These are phyloP conservation scores for Arthrobotrys musiformis DNA, from an alignment of 2,329 filamentous ascomycete genomes.

Conservation along the genomic window DNA sequence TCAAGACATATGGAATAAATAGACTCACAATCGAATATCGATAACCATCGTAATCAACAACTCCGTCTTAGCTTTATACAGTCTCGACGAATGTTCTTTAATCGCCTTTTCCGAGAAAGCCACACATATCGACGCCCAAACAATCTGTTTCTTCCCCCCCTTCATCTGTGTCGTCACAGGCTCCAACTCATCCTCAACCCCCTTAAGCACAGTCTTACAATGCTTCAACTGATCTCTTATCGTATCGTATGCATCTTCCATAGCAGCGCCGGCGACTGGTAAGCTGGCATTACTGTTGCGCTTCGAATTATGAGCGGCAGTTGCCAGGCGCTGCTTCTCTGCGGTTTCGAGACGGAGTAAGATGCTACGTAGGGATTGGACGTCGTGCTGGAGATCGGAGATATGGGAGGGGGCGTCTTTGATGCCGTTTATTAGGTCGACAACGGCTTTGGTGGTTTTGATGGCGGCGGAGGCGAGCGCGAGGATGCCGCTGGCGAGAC, in stretches of 20 bases:
- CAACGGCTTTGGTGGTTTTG: not conserved
- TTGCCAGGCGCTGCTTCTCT: not conserved
- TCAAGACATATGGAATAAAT: not conserved
- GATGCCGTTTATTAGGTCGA: slow-evolving; percentile 26
- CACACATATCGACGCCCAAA: slow-evolving; percentile 16
- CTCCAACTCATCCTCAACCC: slow-evolving; percentile 1
- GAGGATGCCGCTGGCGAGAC: slow-evolving; percentile 3
- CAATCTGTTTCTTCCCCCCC: not conserved
- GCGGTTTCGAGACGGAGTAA: not conserved
- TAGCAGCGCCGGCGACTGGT: too few relatives aligned
- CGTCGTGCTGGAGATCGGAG: slow-evolving; percentile 6
- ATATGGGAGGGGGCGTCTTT: slow-evolving; percentile 19
- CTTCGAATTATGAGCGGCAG: too few relatives aligned
- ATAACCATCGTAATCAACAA: slow-evolving; percentile 13
- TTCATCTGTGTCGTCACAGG: not conserved
- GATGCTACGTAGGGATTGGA: not conserved
- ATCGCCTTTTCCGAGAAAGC: slow-evolving; percentile 17
- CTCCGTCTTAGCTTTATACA: not conserved
- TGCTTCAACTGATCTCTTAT: not conserved
- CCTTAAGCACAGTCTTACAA: slow-evolving; percentile 16
- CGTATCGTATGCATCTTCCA: not conserved
- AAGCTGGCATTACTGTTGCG: too few relatives aligned
- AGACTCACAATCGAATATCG: slow-evolving; percentile 25
- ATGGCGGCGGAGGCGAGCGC: slow-evolving; percentile 13
- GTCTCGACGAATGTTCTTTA: slow-evolving; percentile 4